Evolutionary conservation across 129 eudicot genomes (phyloP).

Genomic region (Lactuca saligna): DNA sequence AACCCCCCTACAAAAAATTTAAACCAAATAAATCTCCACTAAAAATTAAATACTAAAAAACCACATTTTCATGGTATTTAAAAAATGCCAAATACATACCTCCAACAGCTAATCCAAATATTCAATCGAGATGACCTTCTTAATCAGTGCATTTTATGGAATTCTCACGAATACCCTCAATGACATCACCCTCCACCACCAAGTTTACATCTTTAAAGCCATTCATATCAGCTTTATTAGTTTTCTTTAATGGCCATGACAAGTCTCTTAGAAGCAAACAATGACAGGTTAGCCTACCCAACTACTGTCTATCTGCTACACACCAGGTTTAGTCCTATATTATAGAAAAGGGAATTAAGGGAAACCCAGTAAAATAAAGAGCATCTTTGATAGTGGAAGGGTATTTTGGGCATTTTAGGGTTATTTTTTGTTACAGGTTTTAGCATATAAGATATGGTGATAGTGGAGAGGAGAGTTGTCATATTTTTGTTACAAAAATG

Average conservation of each 20-base stretch:
- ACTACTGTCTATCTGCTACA: too few species aligned
- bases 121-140: slow-evolving; percentile 72
- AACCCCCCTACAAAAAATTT: slow-evolving; percentile 60
- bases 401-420: too few species aligned
- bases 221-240: slow-evolving; percentile 29
- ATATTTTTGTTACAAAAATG: too few species aligned
- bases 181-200: slow-evolving; percentile 39
- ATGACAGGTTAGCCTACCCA: not conserved
- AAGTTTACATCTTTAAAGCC: slow-evolving; percentile 19
- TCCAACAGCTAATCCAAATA: slow-evolving; percentile 75
- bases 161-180: slow-evolving; percentile 44
- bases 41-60: too few species aligned
- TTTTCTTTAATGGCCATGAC: slow-evolving; percentile 28
- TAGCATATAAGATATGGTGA: too few species aligned
- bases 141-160: slow-evolving; percentile 49
- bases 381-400: too few species aligned
- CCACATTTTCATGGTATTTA: too few species aligned
- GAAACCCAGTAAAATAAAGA: too few species aligned
- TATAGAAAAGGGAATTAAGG: too few species aligned
- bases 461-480: too few species aligned
- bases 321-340: too few species aligned
- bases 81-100: slow-evolving; percentile 34
- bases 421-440: too few species aligned
- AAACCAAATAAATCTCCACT: not conserved
- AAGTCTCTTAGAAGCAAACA: slow-evolving; percentile 63